Conservation (phyloP, 495 filamentous ascomycete genomes). For the Aspergillus carlsbadensis region DNA sequence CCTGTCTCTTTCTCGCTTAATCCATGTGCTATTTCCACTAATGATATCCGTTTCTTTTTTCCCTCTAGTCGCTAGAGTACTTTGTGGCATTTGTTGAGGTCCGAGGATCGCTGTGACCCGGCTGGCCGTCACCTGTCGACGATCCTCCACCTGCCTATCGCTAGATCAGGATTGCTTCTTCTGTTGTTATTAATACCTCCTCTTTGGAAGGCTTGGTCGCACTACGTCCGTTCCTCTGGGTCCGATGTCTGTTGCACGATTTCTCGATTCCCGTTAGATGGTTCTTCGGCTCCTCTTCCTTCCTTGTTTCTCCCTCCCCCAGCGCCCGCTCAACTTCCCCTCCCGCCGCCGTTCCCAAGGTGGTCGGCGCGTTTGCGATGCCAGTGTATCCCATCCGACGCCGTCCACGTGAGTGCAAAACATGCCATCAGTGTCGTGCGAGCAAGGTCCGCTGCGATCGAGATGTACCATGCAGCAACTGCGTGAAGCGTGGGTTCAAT, state of each 20-base stretch:
- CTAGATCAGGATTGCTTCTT: background rate
- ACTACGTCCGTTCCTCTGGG: background rate
- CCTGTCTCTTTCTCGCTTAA: no score
- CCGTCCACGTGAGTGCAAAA: slow-evolving; percentile 49
- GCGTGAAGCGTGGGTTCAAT: slow-evolving; percentile 66
- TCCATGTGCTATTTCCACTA: no score
- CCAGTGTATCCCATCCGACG: slow-evolving; percentile 45
- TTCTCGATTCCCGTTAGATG: background rate
- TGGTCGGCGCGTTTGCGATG: slow-evolving; percentile 22
- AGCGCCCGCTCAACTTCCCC: slow-evolving; percentile 10
- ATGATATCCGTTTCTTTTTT: no score
- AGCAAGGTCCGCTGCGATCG: slow-evolving; percentile 68
- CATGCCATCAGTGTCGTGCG: slow-evolving; percentile 47
- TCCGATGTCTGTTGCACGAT: slow-evolving; percentile 5
- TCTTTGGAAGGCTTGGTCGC: background rate
- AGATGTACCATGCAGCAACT: slow-evolving; percentile 70
- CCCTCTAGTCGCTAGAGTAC: no score
- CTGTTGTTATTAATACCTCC: background rate
- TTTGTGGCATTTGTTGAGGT: no score
- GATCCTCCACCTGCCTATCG: slow-evolving; percentile 5
- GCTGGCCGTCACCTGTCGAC: background rate
- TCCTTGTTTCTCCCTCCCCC: slow-evolving; percentile 7
- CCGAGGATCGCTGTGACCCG: background rate
- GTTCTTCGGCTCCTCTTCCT: background rate
- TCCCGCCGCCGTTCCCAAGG: slow-evolving; percentile 12